Evolutionary conservation across 2,329 filamentous ascomycete species (phyloP), one percentile per base, ranked within the genome.

Genomic region (Rhinocladiella similis): DNA sequence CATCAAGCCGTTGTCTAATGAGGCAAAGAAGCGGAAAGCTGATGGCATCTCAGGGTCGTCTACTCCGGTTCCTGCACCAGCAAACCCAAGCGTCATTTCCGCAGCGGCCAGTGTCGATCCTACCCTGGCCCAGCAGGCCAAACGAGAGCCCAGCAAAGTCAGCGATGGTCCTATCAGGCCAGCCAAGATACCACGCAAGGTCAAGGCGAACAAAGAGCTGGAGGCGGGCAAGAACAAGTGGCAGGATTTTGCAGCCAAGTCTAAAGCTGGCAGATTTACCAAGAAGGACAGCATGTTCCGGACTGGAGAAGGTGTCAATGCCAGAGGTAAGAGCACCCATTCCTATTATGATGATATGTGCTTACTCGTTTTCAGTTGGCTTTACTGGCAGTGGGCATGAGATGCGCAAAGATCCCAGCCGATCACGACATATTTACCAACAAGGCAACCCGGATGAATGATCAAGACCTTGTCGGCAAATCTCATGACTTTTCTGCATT

Each of bases 261-360:
- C 80, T 57, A 86, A 84, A 69, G 71, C 77, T 57, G 63, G 60
- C 27, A 92, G 90, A 69, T 78, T 84, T 52, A 72, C 72, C 20
- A 93, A 93, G 77, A 96, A 96, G 75, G 90, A 96, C 47, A 96
- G 91, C 80, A 97, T 97, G 92, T 97, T 97, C 72, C 86, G 92
- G 46, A 97, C 92, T 2, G 91, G 91, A 0, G 91, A 96, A 29
- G 87, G 90, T 59, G 83, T 94, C 20, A 84, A 90, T 67, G 92
- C 89, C 56, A 84, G 91, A 88, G 92, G 92, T 96, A 77, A 65
- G 81, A 53, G 5, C 38, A 59, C 50, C 50, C 43, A 60, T 59
- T 42, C 42, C 25, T 35, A 55, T 14, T 19, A n/a, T 29, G 50
- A 58, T 46, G 3, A 3, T 27, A 25, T 48, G n/a, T 50, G 63